Evolutionary conservation across 1,284 basidiomycete genomes (phyloP), one percentile per base, ranked within the genome.

Genomic region (Pulveroboletus sp.): DNA sequence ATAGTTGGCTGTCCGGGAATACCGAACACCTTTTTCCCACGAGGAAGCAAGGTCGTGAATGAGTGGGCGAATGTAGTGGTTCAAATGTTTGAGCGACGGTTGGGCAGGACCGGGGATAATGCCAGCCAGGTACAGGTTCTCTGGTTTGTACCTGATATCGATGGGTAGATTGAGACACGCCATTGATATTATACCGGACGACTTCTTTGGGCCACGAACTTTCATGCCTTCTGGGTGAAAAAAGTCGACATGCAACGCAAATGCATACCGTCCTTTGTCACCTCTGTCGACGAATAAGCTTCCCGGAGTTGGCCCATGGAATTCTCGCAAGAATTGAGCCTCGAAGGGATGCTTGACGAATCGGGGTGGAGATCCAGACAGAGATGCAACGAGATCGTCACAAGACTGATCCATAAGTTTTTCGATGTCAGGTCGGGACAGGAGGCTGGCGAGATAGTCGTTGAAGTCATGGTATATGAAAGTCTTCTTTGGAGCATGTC

Each of bases 101-200:
- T 65, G 54, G 2, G 36, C 56, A 0, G 59, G 62, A 0, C 64
- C 60, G 1, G 64, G 55, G 6, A 64, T 63, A 5, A 63, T 35
- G 0, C 38, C 35, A 0, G 55, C 52, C 2, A 63, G 43, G 15
- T 63, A 63, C 48, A 63, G 25, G 18, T 62, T 56, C 17, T 62
- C 43, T 0, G 49, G 49, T 25, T 63, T 62, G 24, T 62, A 62
- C 1, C 26, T 11, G 1, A 49, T 44, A 1, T 54, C 18, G 0
- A 36, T 12, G 0, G 40, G 50, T 2, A 63, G 18, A 17, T 62
- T 62, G 3, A 62, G 39, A 6, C 52, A 62, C 0, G 44, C 58
- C 49, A 60, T 60, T 0, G 46, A 62, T 0, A 62, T 61, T 0
- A 61, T 45, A 1, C 58, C 47, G 0, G 17, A 56, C 0, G 29